phyloP scores from a whole-genome alignment of 2,329 filamentous ascomycete species.

The Teratosphaeria epicoccoides region DNA sequence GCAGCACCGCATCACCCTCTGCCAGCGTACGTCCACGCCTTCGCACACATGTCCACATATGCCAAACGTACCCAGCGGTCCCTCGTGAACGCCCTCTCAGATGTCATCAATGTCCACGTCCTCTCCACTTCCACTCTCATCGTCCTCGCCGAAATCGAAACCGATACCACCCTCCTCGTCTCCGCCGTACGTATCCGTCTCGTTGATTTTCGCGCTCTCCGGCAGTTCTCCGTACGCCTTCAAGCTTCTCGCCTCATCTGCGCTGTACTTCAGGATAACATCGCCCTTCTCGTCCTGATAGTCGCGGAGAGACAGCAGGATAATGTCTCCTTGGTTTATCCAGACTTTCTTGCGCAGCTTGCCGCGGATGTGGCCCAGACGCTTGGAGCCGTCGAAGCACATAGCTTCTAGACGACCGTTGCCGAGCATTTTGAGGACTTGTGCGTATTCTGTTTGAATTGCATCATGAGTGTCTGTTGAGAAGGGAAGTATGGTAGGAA shows the following conservation, averaged over 20 bases:
- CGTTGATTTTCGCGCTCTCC: constrained; percentile 98
- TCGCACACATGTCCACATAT: background rate
- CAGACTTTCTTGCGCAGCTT: constrained; percentile 99
- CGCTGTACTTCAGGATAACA: constrained; percentile 88
- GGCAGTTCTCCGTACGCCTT: constrained; percentile 97
- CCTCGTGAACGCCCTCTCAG: constrained; percentile 31
- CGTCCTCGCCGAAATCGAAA: constrained; percentile 97
- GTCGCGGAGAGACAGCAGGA: constrained; percentile 75
- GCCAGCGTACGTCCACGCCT: too few relatives aligned
- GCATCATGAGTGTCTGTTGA: too few relatives aligned
- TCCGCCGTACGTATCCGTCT: constrained; percentile 88
- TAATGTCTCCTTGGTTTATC: constrained; percentile 98
- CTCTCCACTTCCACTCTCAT: constrained; percentile 50
- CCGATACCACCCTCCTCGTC: constrained; percentile 91
- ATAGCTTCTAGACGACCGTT: constrained; percentile 88
- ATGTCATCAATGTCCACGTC: constrained; percentile 96
- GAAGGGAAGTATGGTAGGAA: too few relatives aligned
- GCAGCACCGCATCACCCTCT: background rate
- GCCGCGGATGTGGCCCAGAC: constrained; percentile 76
- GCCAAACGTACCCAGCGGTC: background rate
- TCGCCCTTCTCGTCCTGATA: constrained; percentile 93
- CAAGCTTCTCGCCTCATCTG: constrained; percentile 86
- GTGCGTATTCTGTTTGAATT: constrained; percentile 60
- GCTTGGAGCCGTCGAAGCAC: constrained; percentile 90
- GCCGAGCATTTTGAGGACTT: constrained; percentile 90